Evolutionary conservation across 805 yeast species (phyloP).

Genomic region (Maudiozyma turicensis): DNA sequence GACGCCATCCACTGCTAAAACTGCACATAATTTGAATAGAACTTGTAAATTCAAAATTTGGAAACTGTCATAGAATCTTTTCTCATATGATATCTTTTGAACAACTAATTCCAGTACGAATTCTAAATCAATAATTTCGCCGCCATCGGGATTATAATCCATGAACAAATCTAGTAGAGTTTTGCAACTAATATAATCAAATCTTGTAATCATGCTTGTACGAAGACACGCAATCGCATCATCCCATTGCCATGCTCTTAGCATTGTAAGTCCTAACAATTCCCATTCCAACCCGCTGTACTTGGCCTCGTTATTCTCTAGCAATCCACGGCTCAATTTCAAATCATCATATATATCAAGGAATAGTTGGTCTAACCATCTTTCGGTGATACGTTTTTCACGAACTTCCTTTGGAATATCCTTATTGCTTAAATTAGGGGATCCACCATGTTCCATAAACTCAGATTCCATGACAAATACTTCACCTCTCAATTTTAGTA

Average conservation of each 20-base stretch:
- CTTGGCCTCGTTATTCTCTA: conserved; percentile 26
- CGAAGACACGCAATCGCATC: conserved; percentile 44
- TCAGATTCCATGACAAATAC: conserved; percentile 80
- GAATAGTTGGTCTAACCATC: conserved; percentile 29
- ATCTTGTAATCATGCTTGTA: conserved; percentile 46
- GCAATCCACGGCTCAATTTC: conserved; percentile 22
- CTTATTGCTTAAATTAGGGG: conserved; percentile 2
- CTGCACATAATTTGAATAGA: conserved; percentile 31
- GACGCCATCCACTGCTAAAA: conserved; percentile 15
- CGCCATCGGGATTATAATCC: conserved; percentile 4
- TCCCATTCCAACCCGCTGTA: conserved; percentile 71
- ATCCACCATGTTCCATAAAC: conserved; percentile 23
- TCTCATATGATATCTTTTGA: conserved; percentile 49
- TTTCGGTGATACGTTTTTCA: conserved; percentile 25
- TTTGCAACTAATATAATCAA: conserved; percentile 50
- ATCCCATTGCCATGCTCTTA: conserved; percentile 38
- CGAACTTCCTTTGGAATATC: conserved; percentile 16
- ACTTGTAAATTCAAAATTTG: conserved; percentile 36
- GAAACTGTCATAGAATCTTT: conserved; percentile 55
- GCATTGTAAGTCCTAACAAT: conserved; percentile 48
- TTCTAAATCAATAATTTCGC: conserved; percentile 23
- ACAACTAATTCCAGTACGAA: conserved; percentile 35
- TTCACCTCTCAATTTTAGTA: conserved; percentile 53
- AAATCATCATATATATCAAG: conserved; percentile 30
- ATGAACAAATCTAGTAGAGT: conserved; percentile 37